Base-by-base conservation (phyloP, 208 protist species). In the Acanthamoeba castellanii region DNA sequence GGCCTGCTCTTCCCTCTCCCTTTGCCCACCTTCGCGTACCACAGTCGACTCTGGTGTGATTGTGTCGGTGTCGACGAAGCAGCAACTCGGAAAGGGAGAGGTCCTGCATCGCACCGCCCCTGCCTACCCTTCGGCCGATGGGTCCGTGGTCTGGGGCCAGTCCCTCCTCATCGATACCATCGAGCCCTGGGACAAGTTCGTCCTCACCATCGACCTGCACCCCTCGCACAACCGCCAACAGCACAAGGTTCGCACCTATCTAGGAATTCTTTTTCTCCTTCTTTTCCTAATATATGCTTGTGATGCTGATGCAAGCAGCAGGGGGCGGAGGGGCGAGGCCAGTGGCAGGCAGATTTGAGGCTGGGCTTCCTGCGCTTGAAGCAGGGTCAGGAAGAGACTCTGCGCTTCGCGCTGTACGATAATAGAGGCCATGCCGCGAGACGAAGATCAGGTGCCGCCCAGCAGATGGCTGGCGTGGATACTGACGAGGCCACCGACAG, bases 191-290 rank as follows among this genome's bases (percentile, higher is more conserved):
- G 74, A 84, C 42, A 47, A 55, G 42, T 84, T 84, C 74, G 74
- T 84, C 74, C 74, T 84, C 74, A 84, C 74, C n/a, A n/a, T 84
- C 22, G 74, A 84, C 74, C 74, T 84, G 11, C 25, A 45, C 74
- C 74, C 74, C 6, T 5, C 68, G 20, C 27, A 42, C 68, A 22
- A 20, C 27, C 13, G 22, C 68, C 13, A 0, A 32, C 30, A 34
- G 11, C 68, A 30, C 27, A 30, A 70, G 72, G 32, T 81, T 0
- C 9, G 34, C 5, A 14, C 7, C 16, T 13, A n/a, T 14, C 3
- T n/a, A 14, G 32, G 27, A 42, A 34, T 8, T 34, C 34, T 34
- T 37, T 37, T 70, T 70, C 22, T 16, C 9, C 8, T 70, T 27
- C 5, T 70, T 70, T 32, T 70, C n/a, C n/a, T 34, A 70, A 70